Evolutionary conservation across 129 eudicot genomes (phyloP).

Genomic region (Apium graveolens): DNA sequence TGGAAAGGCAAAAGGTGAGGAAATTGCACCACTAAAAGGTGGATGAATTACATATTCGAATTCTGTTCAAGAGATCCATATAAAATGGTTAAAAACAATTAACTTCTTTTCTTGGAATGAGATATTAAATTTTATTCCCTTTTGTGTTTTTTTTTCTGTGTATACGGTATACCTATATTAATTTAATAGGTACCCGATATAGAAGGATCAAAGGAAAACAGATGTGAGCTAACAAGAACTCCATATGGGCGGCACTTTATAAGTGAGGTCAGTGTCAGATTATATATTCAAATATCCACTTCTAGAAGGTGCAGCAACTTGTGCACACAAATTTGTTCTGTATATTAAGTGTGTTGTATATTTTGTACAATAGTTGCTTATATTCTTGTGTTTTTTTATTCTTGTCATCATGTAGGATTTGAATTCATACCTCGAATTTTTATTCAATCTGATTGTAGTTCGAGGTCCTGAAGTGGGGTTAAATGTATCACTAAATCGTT

Average conservation of each 20-base stretch:
- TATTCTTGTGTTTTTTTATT: slow-evolving; percentile 3
- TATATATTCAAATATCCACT: neutral
- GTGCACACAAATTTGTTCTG: neutral
- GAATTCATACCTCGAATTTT: slow-evolving; percentile 63
- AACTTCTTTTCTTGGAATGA: neutral
- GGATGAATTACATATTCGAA: neutral
- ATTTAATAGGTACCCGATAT: slow-evolving; percentile 76
- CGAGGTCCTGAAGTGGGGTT: slow-evolving; percentile 86
- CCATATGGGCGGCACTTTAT: slow-evolving; percentile 80
- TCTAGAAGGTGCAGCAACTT: neutral
- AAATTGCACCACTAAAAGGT: neutral
- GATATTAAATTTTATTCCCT: neutral
- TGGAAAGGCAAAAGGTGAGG: neutral
- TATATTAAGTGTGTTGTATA: slow-evolving; percentile 1
- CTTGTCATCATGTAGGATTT: slow-evolving; percentile 49
- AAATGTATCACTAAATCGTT: slow-evolving; percentile 68
- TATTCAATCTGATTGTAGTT: slow-evolving; percentile 60
- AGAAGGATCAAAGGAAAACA: slow-evolving; percentile 59
- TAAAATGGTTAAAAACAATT: neutral
- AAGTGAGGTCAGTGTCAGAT: slow-evolving; percentile 46
- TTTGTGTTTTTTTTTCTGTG: neutral
- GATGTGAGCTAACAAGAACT: slow-evolving; percentile 83
- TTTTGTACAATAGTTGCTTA: neutral
- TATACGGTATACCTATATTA: neutral
- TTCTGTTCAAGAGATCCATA: neutral